phyloP scores from a whole-genome alignment of 495 filamentous ascomycete species.

The Neurospora sp. region DNA sequence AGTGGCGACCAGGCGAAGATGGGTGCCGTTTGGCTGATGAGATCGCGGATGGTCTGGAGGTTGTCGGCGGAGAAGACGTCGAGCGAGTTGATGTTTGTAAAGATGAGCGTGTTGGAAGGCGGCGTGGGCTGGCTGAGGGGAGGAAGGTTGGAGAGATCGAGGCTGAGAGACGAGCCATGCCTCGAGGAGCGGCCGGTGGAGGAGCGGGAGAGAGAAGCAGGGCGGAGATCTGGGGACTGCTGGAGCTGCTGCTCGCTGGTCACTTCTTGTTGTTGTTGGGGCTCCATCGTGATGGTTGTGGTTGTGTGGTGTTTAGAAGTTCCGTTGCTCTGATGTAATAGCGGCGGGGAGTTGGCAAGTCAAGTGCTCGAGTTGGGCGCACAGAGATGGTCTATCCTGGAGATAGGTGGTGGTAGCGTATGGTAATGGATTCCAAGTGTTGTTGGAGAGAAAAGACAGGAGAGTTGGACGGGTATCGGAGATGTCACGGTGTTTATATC shows the following conservation, averaged over 20 bases:
- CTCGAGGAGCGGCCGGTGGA: constrained; percentile 23
- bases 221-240: constrained; percentile 8
- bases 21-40: constrained; percentile 56
- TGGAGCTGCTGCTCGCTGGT: background rate
- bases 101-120: constrained; percentile 87
- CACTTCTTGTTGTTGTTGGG: background rate
- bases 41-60: constrained; percentile 62
- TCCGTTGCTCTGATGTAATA: background rate
- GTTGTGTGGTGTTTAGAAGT: background rate
- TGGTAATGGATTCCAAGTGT: background rate
- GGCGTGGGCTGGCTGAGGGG: constrained; percentile 67
- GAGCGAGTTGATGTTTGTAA: constrained; percentile 75
- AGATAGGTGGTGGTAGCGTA: background rate
- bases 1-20: constrained; percentile 86
- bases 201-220: constrained; percentile 23
- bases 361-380: background rate
- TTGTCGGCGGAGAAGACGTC: constrained; percentile 70
- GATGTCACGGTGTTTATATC: background rate
- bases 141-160: constrained; percentile 76
- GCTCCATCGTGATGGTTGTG: background rate
- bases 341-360: background rate
- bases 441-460: background rate
- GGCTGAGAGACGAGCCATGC: constrained; percentile 48
- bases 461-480: background rate
- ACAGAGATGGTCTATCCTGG: background rate